Evolutionary conservation across 768 basidiomycete genomes (phyloP).

Genomic region (Russula ochroleuca): DNA sequence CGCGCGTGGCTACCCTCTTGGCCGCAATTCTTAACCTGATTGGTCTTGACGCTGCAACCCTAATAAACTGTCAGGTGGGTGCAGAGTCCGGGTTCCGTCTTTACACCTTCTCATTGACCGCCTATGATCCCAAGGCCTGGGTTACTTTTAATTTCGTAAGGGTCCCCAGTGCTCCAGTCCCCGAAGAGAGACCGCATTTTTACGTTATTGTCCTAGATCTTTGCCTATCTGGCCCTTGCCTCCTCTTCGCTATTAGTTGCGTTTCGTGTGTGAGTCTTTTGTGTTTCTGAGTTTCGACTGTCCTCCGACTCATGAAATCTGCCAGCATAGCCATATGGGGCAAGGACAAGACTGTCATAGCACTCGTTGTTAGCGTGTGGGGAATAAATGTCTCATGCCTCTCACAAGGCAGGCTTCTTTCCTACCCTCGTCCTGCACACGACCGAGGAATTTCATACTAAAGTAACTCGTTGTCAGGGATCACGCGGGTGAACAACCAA

Average conservation of each 20-base stretch:
- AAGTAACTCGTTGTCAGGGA: not conserved
- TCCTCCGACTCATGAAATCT: not conserved
- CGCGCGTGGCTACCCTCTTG: not conserved
- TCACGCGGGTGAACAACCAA: not conserved
- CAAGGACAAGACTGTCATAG: not conserved
- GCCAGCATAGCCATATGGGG: not conserved
- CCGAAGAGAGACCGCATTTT: not conserved
- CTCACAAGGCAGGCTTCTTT: not conserved
- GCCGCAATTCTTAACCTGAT: not conserved
- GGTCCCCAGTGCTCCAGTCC: no score
- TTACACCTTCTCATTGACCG: not conserved
- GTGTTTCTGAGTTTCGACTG: not conserved
- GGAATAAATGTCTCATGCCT: not conserved
- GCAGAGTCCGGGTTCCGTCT: not conserved
- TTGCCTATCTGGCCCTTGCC: not conserved
- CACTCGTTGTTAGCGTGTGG: not conserved
- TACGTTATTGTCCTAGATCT: not conserved
- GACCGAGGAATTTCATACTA: not conserved
- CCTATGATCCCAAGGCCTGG: not conserved
- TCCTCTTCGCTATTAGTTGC: not conserved
- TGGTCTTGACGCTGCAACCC: not conserved
- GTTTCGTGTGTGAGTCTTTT: not conserved
- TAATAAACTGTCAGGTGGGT: slow-evolving; percentile 2
- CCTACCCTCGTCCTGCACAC: not conserved
- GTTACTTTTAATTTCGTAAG: not conserved